Conservation (phyloP, 2,329 filamentous ascomycete genomes). For the Colletotrichum scovillei region DNA sequence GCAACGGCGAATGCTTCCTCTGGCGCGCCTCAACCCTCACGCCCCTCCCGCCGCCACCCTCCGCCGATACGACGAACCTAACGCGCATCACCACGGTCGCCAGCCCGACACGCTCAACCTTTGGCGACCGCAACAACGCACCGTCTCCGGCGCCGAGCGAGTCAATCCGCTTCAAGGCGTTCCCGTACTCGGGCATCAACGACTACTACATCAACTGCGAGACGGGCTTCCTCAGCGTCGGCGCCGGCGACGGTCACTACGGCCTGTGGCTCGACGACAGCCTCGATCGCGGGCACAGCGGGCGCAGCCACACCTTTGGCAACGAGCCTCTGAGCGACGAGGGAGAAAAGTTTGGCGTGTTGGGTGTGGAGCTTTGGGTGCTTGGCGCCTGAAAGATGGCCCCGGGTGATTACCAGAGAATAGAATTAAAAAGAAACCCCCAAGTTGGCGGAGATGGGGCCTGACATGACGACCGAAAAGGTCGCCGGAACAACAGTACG, state of each 20-base stretch:
- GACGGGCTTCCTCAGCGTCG: constrained; percentile 83
- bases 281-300: constrained; percentile 85
- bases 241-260: constrained; percentile 89
- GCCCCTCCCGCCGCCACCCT: constrained; percentile 63
- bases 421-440: background rate
- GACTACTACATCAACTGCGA: constrained; percentile 98
- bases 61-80: constrained; percentile 61
- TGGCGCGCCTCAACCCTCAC: constrained; percentile 70
- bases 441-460: background rate
- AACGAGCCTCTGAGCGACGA: constrained; percentile 95
- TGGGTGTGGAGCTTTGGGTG: constrained; percentile 95
- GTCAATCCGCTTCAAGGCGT: constrained; percentile 93
- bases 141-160: constrained; percentile 68
- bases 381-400: constrained; percentile 66
- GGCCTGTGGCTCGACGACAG: constrained; percentile 93
- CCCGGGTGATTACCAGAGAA: background rate
- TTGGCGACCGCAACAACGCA: constrained; percentile 42
- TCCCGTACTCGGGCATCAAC: constrained; percentile 94
- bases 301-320: constrained; percentile 88
- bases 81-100: constrained; percentile 56
- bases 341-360: constrained; percentile 88
- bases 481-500: background rate
- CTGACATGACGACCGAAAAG: background rate
- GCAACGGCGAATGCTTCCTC: constrained; percentile 92
- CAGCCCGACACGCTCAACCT: constrained; percentile 36